These are phyloP conservation scores for Lentinula edodes DNA, from an alignment of 768 basidiomycete genomes.

Conservation along the genomic window DNA sequence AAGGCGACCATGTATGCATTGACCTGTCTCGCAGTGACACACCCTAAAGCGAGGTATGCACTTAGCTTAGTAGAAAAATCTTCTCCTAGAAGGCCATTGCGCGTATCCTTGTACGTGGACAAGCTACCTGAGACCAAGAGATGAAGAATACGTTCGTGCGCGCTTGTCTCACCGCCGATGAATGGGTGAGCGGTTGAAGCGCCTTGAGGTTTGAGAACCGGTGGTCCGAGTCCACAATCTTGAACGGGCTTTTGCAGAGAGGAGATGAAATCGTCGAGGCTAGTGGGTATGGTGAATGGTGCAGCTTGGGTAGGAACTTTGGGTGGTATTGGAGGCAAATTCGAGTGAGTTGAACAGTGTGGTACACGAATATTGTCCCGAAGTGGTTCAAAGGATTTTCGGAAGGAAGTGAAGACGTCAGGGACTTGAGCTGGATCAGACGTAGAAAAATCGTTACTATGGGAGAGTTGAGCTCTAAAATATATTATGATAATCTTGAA, in stretches of 20 bases:
- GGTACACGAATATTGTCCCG: slow-evolving; percentile 24
- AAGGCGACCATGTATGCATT: slow-evolving; percentile 12
- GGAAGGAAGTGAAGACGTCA: slow-evolving; percentile 34
- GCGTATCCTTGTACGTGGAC: slow-evolving; percentile 11
- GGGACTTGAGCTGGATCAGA: slow-evolving; percentile 16
- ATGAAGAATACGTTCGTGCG: slow-evolving; percentile 9
- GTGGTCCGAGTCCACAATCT: not conserved
- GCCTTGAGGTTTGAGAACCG: not conserved
- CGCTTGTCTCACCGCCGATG: slow-evolving; percentile 3
- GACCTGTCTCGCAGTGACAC: slow-evolving; percentile 16
- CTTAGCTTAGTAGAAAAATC: slow-evolving; percentile 36
- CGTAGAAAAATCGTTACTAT: slow-evolving; percentile 6
- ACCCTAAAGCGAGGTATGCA: slow-evolving; percentile 28
- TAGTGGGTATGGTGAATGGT: slow-evolving; percentile 4
- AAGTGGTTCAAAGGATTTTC: slow-evolving; percentile 32
- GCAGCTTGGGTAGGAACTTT: not conserved
- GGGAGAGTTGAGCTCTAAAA: slow-evolving; percentile 21
- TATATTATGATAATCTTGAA: not conserved
- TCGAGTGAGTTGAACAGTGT: slow-evolving; percentile 10
- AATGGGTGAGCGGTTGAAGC: slow-evolving; percentile 6
- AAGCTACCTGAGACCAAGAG: slow-evolving; percentile 6
- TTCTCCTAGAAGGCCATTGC: slow-evolving; percentile 25
- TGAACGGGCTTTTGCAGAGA: not conserved
- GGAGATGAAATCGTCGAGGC: not conserved
- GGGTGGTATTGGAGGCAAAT: slow-evolving; percentile 8